Evolutionary conservation across 495 filamentous ascomycete species (phyloP).

Genomic region (Penicillium tannophilum): DNA sequence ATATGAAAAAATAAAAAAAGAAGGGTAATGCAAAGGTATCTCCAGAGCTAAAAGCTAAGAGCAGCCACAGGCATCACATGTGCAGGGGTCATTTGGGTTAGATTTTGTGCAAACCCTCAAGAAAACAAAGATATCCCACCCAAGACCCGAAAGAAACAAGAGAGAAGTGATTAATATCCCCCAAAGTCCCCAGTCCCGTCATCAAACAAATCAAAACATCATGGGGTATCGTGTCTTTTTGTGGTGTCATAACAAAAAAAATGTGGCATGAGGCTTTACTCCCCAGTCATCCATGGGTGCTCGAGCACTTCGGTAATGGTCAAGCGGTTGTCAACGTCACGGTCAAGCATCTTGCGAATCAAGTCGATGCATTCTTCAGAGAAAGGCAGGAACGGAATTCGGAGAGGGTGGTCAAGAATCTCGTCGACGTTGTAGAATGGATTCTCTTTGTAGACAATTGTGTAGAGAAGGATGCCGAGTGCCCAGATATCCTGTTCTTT

Average conservation of each 20-base stretch:
- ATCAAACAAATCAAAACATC: constrained; percentile 32
- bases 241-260: constrained; percentile 19
- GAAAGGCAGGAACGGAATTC: constrained; percentile 83
- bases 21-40: not conserved
- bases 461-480: constrained; percentile 96
- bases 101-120: constrained; percentile 9
- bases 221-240: constrained; percentile 36
- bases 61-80: constrained; percentile 1
- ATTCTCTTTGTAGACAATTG: constrained; percentile 98
- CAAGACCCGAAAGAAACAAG: not conserved
- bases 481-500: constrained; percentile 99
- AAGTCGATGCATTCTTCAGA: constrained; percentile 90
- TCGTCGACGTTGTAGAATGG: constrained; percentile 99
- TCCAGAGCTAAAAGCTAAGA: not conserved
- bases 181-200: constrained; percentile 1
- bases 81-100: constrained; percentile 5
- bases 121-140: constrained; percentile 1
- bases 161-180: not conserved
- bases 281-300: constrained; percentile 70
- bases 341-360: constrained; percentile 86
- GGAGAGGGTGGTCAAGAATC: constrained; percentile 94
- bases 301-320: constrained; percentile 82
- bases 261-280: constrained; percentile 12
- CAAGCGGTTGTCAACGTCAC: constrained; percentile 78
- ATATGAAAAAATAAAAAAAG: not conserved